Percentiles rank a stretch among this genome's conserved stretches.
Evolutionary conservation across 441 rosid species (phyloP).

Genomic region (Melastoma candidum): DNA sequence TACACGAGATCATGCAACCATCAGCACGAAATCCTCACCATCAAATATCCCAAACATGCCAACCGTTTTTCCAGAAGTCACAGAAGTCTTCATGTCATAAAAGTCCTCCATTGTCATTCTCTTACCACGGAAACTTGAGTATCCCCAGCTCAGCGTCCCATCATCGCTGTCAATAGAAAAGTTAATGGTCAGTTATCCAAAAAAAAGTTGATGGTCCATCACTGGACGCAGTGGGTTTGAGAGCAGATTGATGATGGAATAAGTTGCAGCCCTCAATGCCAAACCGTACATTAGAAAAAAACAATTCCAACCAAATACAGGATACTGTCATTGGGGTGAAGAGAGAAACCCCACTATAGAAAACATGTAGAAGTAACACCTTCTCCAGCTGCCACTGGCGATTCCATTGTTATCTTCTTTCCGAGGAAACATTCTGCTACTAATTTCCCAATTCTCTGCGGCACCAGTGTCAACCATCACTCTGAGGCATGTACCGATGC

Average conservation of each 20-base stretch:
- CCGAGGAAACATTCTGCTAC: conserved; percentile 31
- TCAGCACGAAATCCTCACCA: conserved; percentile 43
- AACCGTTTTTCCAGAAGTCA: conserved; percentile 59
- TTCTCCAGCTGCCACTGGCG: conserved; percentile 85
- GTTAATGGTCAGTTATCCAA: conserved; percentile 1
- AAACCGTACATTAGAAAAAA: no score
- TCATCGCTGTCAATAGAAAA: conserved; percentile 58
- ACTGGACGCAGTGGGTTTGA: background rate
- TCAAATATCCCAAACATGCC: conserved; percentile 96
- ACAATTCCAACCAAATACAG: no score
- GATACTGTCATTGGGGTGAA: no score
- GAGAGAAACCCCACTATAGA: no score
- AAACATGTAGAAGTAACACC: conserved; percentile 25
- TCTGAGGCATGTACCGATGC: conserved; percentile 22
- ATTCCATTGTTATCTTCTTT: conserved; percentile 68
- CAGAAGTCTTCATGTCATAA: conserved; percentile 66
- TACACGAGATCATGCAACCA: background rate
- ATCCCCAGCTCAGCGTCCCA: conserved; percentile 86
- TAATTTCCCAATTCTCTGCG: conserved; percentile 29
- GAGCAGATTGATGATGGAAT: no score
- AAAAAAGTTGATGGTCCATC: background rate
- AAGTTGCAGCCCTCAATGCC: no score
- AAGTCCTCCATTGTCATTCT: conserved; percentile 95
- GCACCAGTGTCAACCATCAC: conserved; percentile 79
- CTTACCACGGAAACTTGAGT: conserved; percentile 94